Conservation (phyloP, 352 stramenopile genomes). For the Blastocystis sp. region DNA sequence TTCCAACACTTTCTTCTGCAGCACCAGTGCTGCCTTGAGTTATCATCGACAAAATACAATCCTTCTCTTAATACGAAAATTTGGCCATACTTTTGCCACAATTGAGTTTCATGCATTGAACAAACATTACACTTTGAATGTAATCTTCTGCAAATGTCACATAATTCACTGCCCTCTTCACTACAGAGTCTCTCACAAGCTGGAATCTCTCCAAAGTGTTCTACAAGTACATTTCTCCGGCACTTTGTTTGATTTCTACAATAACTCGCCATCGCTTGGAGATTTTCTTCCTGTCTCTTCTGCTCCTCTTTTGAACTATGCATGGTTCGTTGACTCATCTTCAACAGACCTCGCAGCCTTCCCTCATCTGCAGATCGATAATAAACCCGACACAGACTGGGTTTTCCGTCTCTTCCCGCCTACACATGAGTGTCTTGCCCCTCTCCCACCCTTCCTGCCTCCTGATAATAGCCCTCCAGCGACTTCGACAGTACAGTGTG, state of each 20-base stretch:
- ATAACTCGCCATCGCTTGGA: conserved; percentile 63
- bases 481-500: conserved; percentile 95
- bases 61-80: background rate
- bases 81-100: background rate
- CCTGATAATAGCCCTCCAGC: conserved; percentile 96
- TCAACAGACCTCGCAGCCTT: conserved; percentile 48
- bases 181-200: conserved; percentile 63
- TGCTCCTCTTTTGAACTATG: background rate
- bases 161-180: conserved; percentile 71
- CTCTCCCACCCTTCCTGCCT: conserved; percentile 76
- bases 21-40: background rate
- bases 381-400: conserved; percentile 21
- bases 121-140: background rate
- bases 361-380: background rate
- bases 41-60: background rate
- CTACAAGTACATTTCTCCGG: conserved; percentile 74
- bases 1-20: background rate
- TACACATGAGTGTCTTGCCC: background rate
- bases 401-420: conserved; percentile 33
- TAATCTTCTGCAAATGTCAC: conserved; percentile 75
- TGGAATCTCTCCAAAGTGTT: conserved; percentile 81
- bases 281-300: conserved; percentile 54
- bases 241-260: conserved; percentile 69
- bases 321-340: background rate
- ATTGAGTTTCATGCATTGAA: background rate